Evolutionary conservation across 108 stramenopile species (phyloP).

Genomic region (Aurantiochytrium sp.): DNA sequence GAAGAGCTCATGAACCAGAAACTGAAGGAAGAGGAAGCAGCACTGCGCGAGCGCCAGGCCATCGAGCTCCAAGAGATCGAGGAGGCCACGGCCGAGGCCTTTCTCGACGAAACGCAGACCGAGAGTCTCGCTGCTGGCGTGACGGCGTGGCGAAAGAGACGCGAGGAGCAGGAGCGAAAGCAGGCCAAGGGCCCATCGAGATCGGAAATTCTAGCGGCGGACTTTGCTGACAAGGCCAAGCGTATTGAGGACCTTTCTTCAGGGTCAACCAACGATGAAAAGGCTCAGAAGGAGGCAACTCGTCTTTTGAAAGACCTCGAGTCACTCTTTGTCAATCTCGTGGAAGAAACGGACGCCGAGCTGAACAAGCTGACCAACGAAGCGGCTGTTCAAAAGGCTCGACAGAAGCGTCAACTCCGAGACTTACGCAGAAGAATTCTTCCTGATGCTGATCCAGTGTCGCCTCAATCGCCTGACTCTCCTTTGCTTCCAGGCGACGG

Average conservation of each 20-base stretch:
- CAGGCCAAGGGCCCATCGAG: not conserved
- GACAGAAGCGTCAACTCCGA: not conserved
- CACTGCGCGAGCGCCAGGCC: not conserved
- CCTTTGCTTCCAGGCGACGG: not conserved
- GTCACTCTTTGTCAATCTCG: not conserved
- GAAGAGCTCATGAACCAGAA: not conserved
- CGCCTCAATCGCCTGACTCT: not conserved
- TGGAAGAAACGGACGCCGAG: not conserved
- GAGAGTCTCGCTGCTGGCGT: not conserved
- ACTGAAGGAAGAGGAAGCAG: not conserved
- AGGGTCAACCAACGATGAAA: not conserved
- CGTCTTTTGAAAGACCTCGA: not conserved
- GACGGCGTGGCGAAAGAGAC: not conserved
- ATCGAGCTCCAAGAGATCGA: not conserved
- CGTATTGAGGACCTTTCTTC: not conserved
- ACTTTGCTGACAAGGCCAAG: constrained; percentile 4
- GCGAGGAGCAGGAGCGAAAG: not conserved
- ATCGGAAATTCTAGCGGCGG: not conserved
- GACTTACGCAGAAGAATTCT: not conserved
- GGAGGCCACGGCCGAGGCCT: not conserved
- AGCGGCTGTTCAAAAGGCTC: constrained; percentile 6
- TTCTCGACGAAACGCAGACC: not conserved
- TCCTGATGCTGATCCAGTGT: not conserved
- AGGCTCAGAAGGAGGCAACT: not conserved
- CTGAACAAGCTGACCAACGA: not conserved